Evolutionary conservation across 495 filamentous ascomycete species (phyloP).

Genomic region (Aspergillus homomorphus): DNA sequence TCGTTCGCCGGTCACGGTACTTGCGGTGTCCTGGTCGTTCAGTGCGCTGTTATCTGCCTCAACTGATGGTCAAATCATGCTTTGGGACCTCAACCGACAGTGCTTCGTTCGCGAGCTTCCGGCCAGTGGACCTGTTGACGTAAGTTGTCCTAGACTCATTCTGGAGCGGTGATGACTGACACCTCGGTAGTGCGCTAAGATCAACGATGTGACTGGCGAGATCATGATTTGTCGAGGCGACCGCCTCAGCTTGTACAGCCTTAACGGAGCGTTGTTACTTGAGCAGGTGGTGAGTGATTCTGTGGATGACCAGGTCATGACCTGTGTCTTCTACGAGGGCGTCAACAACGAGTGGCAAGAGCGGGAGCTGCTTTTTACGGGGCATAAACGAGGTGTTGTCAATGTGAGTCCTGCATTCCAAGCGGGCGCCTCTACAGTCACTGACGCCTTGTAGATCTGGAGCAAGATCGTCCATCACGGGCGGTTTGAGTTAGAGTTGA

Average conservation of each 20-base stretch:
- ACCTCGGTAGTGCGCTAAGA: constrained; percentile 57
- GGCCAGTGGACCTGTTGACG: constrained; percentile 47
- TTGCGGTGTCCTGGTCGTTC: constrained; percentile 84
- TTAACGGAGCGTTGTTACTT: constrained; percentile 81
- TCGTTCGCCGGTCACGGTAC: constrained; percentile 69
- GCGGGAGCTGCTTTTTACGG: constrained; percentile 81
- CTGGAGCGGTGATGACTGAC: not conserved
- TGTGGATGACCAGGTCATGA: constrained; percentile 67
- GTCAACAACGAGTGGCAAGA: constrained; percentile 89
- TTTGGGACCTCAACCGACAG: constrained; percentile 92
- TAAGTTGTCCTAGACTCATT: constrained; percentile 22
- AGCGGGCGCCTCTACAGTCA: not conserved
- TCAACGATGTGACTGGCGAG: constrained; percentile 86
- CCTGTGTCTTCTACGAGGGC: constrained; percentile 93
- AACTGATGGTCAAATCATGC: constrained; percentile 72
- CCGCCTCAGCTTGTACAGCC: constrained; percentile 72
- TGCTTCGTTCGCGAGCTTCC: constrained; percentile 79
- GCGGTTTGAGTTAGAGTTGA: constrained; percentile 56
- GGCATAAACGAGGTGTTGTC: constrained; percentile 78
- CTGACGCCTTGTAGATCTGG: constrained; percentile 44
- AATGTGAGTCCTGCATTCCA: constrained; percentile 48
- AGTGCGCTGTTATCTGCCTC: constrained; percentile 80
- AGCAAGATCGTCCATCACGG: constrained; percentile 50
- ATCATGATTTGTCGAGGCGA: constrained; percentile 79
- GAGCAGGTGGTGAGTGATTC: constrained; percentile 74